phyloP scores from a whole-genome alignment of 352 stramenopile species.

The Pythium biforme region DNA sequence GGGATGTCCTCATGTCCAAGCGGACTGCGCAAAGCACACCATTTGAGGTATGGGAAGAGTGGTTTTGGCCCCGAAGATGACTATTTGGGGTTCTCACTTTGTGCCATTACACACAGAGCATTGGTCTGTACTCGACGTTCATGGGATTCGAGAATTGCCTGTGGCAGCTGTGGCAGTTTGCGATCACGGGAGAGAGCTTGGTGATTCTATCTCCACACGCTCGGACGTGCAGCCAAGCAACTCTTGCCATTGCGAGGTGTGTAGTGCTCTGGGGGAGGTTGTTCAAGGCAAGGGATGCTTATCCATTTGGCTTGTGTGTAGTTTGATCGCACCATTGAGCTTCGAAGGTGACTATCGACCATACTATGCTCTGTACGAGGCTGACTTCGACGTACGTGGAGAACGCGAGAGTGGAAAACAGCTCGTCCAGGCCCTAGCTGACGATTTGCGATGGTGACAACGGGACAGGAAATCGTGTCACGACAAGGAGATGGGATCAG shows the following conservation, averaged over 20 bases:
- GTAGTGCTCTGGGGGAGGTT: not conserved
- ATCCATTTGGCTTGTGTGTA: conserved; percentile 14
- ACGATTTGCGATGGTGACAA: not conserved
- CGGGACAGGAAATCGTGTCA: conserved; percentile 41
- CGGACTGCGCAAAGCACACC: conserved; percentile 42
- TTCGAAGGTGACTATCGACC: conserved; percentile 83
- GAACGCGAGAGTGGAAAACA: not conserved
- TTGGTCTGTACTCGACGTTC: conserved; percentile 86
- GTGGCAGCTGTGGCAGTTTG: conserved; percentile 85
- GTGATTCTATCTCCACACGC: conserved; percentile 77
- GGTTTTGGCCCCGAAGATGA: not conserved
- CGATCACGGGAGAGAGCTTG: conserved; percentile 80
- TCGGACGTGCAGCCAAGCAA: conserved; percentile 77
- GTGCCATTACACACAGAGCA: conserved; percentile 38
- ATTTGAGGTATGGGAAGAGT: conserved; percentile 48
- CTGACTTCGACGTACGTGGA: conserved; percentile 70
- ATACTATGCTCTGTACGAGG: conserved; percentile 87
- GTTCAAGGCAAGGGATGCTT: not conserved
- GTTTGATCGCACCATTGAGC: conserved; percentile 75
- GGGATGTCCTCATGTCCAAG: conserved; percentile 68
- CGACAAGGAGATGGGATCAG: conserved; percentile 59
- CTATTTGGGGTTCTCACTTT: not conserved
- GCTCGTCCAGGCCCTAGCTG: not conserved
- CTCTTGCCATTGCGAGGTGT: conserved; percentile 78
- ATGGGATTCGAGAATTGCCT: conserved; percentile 64